These are phyloP conservation scores for Taiozyma sp. DNA, from an alignment of 1,139 yeast species.

Conservation along the genomic window DNA sequence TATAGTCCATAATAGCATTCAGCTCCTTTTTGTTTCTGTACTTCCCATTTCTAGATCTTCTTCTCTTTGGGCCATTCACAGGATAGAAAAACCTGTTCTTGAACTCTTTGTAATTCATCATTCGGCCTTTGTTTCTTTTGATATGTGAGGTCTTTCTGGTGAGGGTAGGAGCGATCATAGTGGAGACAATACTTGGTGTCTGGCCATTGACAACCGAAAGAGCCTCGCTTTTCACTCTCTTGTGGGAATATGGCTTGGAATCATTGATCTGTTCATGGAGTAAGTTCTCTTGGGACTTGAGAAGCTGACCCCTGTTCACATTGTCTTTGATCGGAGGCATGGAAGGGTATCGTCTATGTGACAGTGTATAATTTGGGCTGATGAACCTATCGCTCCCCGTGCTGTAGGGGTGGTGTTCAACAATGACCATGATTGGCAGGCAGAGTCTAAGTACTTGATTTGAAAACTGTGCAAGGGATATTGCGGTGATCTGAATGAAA, in stretches of 20 bases:
- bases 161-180: constrained; percentile 11
- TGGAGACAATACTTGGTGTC: constrained; percentile 18
- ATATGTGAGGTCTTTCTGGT: constrained; percentile 14
- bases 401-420: not conserved
- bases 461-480: not conserved
- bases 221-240: constrained; percentile 1
- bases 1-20: constrained; percentile 18
- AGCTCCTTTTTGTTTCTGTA: constrained; percentile 19
- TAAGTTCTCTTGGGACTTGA: not conserved
- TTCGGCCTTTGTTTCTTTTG: constrained; percentile 14
- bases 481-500: not conserved
- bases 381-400: not conserved
- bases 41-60: constrained; percentile 18
- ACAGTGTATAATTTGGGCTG: not conserved
- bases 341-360: constrained; percentile 4
- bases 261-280: not conserved
- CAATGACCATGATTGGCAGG: not conserved
- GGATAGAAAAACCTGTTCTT: constrained; percentile 19
- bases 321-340: constrained; percentile 7
- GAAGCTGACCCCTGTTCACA: constrained; percentile 6
- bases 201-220: constrained; percentile 7
- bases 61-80: constrained; percentile 20
- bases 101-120: constrained; percentile 18
- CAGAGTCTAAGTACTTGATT: not conserved
- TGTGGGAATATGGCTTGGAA: not conserved